Percentiles rank a stretch among this genome's conserved stretches.
Conservation (phyloP, 129 eudicot genomes). For the Rutidosis leptorrhynchoides region DNA sequence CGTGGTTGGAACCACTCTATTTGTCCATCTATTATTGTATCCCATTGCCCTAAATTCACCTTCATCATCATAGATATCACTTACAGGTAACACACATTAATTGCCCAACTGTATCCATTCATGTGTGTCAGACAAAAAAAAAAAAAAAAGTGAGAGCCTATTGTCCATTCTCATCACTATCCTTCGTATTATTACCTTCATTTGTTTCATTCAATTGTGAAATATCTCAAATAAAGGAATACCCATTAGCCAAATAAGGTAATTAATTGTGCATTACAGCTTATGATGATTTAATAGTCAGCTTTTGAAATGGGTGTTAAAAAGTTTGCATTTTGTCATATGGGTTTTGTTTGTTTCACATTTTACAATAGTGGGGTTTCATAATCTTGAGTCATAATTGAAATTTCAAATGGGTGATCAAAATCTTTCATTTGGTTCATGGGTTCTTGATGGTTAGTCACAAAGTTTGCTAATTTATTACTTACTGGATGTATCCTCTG, state of each 20-base stretch:
- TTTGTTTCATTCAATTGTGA: constrained; percentile 3
- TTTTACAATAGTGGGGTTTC: constrained; percentile 1
- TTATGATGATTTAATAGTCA: constrained; percentile 7
- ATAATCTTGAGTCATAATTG: not conserved
- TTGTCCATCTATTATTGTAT: constrained; percentile 12
- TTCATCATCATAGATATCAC: constrained; percentile 18
- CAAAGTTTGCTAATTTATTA: constrained; percentile 8
- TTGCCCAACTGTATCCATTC: not conserved
- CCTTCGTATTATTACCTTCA: not conserved
- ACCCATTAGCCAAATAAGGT: constrained; percentile 24
- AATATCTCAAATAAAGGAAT: not conserved
- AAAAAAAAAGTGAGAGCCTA: too few species aligned
- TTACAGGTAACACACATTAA: constrained; percentile 15
- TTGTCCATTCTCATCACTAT: not conserved
- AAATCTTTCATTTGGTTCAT: constrained; percentile 14
- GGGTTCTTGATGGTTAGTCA: constrained; percentile 21
- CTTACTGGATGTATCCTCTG: not conserved
- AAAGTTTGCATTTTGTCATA: constrained; percentile 23
- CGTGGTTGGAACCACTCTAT: constrained; percentile 33
- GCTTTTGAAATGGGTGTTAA: not conserved
- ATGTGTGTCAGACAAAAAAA: not conserved
- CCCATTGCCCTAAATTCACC: constrained; percentile 26
- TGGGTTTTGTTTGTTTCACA: constrained; percentile 22
- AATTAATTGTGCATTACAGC: not conserved
- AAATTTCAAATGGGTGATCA: constrained; percentile 4